Conservation (phyloP, 2,329 filamentous ascomycete genomes). For the Fonsecaea nubica region DNA sequence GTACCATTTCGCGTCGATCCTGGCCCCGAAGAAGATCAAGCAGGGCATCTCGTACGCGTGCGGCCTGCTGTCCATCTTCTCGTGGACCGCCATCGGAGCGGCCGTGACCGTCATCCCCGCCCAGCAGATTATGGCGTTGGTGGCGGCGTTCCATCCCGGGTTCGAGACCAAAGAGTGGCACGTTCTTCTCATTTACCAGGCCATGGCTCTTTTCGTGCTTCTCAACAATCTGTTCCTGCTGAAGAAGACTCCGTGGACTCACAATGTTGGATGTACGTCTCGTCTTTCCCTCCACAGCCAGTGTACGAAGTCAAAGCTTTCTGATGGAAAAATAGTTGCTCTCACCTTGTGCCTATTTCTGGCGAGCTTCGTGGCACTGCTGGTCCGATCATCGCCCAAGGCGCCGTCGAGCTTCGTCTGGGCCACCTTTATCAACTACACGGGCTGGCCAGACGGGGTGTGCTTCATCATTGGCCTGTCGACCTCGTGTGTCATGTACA, state of each 20-base stretch:
- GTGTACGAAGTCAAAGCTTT: neutral
- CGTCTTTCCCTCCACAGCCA: neutral
- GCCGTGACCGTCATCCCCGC: constrained; percentile 40
- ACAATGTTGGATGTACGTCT: constrained; percentile 26
- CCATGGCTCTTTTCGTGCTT: constrained; percentile 32
- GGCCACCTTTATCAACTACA: constrained; percentile 34
- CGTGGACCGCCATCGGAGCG: constrained; percentile 41
- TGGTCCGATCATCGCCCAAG: constrained; percentile 37
- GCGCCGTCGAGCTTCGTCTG: constrained; percentile 32
- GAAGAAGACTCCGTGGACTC: constrained; percentile 20
- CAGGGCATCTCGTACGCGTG: constrained; percentile 35
- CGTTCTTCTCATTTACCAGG: constrained; percentile 39
- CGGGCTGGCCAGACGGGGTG: constrained; percentile 41
- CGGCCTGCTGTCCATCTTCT: constrained; percentile 39
- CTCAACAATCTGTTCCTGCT: constrained; percentile 38
- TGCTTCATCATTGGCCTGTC: constrained; percentile 42
- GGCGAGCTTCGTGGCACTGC: constrained; percentile 43
- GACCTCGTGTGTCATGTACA: constrained; percentile 35
- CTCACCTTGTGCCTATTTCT: constrained; percentile 43
- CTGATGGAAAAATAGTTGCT: constrained; percentile 6
- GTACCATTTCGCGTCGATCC: constrained; percentile 43
- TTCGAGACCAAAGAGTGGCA: constrained; percentile 38
- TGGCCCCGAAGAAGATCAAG: constrained; percentile 37
- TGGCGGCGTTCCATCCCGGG: constrained; percentile 30
- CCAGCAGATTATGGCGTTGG: constrained; percentile 39